Conservation (phyloP, 495 filamentous ascomycete genomes). For the Aspergillus nanangensis region DNA sequence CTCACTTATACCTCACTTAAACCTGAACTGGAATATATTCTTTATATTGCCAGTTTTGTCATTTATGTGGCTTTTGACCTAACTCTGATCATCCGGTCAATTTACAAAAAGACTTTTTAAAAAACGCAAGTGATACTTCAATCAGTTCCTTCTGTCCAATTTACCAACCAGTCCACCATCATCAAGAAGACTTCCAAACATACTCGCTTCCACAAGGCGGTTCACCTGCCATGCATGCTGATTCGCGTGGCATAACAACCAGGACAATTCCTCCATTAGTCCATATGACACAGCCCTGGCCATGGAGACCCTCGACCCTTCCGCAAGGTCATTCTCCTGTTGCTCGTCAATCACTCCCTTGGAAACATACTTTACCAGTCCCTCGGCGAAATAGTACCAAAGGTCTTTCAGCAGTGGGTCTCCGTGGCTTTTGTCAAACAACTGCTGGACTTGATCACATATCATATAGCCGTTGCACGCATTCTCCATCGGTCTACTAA, state of each 20-base stretch:
- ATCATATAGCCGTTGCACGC: constrained; percentile 24
- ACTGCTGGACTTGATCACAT: constrained; percentile 22
- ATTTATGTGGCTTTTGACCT: too few relatives aligned
- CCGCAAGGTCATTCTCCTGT: constrained; percentile 16
- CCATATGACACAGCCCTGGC: constrained; percentile 17
- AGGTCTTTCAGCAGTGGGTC: constrained; percentile 13
- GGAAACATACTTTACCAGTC: constrained; percentile 20
- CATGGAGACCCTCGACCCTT: constrained; percentile 17
- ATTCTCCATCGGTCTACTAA: constrained; percentile 20
- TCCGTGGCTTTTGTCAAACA: constrained; percentile 7
- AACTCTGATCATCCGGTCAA: too few relatives aligned
- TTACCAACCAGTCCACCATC: constrained; percentile 24
- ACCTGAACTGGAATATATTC: too few relatives aligned
- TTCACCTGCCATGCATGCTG: constrained; percentile 37
- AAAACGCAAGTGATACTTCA: too few relatives aligned
- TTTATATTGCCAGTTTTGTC: too few relatives aligned
- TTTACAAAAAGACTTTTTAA: too few relatives aligned
- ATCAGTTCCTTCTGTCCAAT: too few relatives aligned
- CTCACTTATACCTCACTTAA: too few relatives aligned
- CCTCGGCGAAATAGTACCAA: constrained; percentile 18
- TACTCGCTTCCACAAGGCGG: constrained; percentile 28
- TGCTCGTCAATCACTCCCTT: constrained; percentile 16
- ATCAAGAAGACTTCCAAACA: constrained; percentile 33
- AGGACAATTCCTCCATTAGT: constrained; percentile 24
- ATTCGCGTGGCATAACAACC: constrained; percentile 26